Percentiles rank a stretch among this genome's conserved stretches.
Conservation (phyloP, 352 stramenopile species). For the Phytophthora sp. region DNA sequence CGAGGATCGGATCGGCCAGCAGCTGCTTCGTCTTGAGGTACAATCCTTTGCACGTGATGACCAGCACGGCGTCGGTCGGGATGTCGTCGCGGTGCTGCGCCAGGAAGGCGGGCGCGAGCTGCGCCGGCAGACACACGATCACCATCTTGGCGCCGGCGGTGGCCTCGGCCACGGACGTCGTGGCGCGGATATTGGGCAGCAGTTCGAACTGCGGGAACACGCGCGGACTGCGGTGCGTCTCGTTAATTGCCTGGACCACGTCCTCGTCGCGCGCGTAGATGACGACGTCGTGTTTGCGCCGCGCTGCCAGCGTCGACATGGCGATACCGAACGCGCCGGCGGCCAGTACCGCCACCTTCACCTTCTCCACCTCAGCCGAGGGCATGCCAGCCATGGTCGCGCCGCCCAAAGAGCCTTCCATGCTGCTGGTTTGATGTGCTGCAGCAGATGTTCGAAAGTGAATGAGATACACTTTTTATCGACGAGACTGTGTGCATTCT, state of each 20-base stretch:
- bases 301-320: conserved; percentile 92
- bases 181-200: conserved; percentile 86
- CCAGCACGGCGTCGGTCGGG: conserved; percentile 88
- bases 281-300: conserved; percentile 91
- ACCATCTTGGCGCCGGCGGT: conserved; percentile 91
- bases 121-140: conserved; percentile 96
- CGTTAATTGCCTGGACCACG: conserved; percentile 92
- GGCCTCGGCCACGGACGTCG: conserved; percentile 86
- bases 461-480: too few relatives aligned
- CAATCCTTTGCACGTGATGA: conserved; percentile 96
- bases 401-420: conserved; percentile 52
- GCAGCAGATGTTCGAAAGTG: not conserved
- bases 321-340: conserved; percentile 97
- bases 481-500: not conserved
- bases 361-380: conserved; percentile 72
- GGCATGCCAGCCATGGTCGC: conserved; percentile 74
- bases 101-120: conserved; percentile 94
- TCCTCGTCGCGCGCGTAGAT: conserved; percentile 89
- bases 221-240: conserved; percentile 87
- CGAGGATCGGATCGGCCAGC: conserved; percentile 95
- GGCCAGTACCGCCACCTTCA: conserved; percentile 91
- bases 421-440: conserved; percentile 9
- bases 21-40: conserved; percentile 96
- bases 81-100: conserved; percentile 87
- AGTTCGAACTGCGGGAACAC: conserved; percentile 93